Evolutionary conservation across 1,139 yeast genomes (phyloP).

Genomic region (Suhomyces ambrosiae): DNA sequence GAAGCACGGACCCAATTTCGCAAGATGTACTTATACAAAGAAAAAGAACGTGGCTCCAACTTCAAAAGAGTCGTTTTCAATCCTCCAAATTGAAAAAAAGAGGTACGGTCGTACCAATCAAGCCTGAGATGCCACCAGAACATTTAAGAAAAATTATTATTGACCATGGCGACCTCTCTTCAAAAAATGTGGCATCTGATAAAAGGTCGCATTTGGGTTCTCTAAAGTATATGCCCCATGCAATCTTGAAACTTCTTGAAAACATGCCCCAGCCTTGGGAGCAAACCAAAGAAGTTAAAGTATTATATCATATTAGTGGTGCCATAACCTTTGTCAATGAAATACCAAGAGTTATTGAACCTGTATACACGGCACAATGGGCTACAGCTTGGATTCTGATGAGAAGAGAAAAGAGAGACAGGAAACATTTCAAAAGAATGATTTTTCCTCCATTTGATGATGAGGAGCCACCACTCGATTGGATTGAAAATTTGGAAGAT

Average conservation of each 20-base stretch:
- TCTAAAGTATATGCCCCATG: constrained; percentile 93
- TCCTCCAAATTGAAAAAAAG: constrained; percentile 22
- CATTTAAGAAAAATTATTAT: constrained; percentile 83
- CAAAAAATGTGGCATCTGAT: constrained; percentile 80
- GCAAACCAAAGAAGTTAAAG: constrained; percentile 78
- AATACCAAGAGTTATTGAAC: constrained; percentile 87
- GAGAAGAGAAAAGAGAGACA: constrained; percentile 91
- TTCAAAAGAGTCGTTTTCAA: constrained; percentile 58
- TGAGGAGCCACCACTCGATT: constrained; percentile 90
- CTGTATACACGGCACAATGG: constrained; percentile 94
- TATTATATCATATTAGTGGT: constrained; percentile 86
- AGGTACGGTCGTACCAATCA: constrained; percentile 57
- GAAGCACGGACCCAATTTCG: not conserved
- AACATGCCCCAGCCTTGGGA: constrained; percentile 99
- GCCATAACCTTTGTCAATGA: constrained; percentile 96
- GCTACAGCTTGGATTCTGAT: constrained; percentile 88
- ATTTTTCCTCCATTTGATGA: constrained; percentile 96
- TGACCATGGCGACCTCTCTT: constrained; percentile 85
- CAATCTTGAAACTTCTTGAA: constrained; percentile 82
- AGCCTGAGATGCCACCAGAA: constrained; percentile 91
- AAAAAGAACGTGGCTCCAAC: constrained; percentile 63
- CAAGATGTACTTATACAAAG: constrained; percentile 39
- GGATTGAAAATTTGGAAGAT: constrained; percentile 76
- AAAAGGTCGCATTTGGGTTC: constrained; percentile 90
- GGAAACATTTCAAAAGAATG: constrained; percentile 88